Conservation (phyloP, 2,329 filamentous ascomycete genomes). For the Aspergillus sp. region DNA sequence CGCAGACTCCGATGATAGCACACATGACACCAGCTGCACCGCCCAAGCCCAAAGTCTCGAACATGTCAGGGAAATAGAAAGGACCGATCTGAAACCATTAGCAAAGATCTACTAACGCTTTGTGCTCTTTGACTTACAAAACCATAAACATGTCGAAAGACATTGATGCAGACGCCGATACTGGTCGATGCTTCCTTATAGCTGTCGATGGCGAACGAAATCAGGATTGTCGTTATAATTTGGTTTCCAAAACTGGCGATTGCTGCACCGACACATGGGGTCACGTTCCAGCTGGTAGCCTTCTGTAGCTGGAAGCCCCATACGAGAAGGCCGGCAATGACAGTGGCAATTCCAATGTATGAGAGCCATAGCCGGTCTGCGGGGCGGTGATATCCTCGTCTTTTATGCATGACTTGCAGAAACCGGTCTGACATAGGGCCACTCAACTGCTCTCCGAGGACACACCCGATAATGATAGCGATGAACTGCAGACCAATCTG, state of each 20-base stretch:
- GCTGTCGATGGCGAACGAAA: constrained; percentile 63
- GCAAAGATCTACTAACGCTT: not conserved
- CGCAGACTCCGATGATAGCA: constrained; percentile 38
- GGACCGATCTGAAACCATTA: constrained; percentile 23
- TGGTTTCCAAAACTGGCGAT: constrained; percentile 59
- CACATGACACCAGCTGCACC: constrained; percentile 39
- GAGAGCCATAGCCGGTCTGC: constrained; percentile 60
- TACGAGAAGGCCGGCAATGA: constrained; percentile 55
- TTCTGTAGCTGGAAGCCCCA: constrained; percentile 56
- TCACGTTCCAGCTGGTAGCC: constrained; percentile 56
- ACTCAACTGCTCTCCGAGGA: constrained; percentile 61
- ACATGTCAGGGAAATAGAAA: constrained; percentile 43
- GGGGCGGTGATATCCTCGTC: constrained; percentile 36
- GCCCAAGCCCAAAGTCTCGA: constrained; percentile 35
- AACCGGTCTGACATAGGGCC: constrained; percentile 53
- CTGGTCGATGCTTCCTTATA: constrained; percentile 55
- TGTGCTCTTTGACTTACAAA: constrained; percentile 45
- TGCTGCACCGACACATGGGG: constrained; percentile 57
- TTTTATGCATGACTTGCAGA: constrained; percentile 48
- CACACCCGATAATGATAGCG: constrained; percentile 57
- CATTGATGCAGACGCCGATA: constrained; percentile 61
- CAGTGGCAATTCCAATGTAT: constrained; percentile 55
- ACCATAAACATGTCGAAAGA: constrained; percentile 57
- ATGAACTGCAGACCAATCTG: constrained; percentile 61
- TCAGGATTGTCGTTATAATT: constrained; percentile 61